phyloP scores from a whole-genome alignment of 441 rosid genomes.

The Capsella rubella region DNA sequence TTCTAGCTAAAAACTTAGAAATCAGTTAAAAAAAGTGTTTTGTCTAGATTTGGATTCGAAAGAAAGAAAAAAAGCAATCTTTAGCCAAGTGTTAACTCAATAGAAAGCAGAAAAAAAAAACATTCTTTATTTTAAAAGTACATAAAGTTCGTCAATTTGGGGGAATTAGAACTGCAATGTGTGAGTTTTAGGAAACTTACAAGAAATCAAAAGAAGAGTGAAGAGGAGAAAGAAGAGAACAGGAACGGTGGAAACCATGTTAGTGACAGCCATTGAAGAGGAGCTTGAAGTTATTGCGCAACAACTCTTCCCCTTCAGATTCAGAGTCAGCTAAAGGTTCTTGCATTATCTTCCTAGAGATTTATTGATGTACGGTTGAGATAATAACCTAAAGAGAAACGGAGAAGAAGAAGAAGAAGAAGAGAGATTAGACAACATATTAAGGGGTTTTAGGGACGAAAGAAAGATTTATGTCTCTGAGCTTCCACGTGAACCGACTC shows the following conservation, averaged over 20 bases:
- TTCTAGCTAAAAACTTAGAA: not conserved
- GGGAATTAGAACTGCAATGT: not conserved
- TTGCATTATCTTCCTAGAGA: conserved; percentile 69
- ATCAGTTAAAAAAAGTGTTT: not conserved
- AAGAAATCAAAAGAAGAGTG: conserved; percentile 46
- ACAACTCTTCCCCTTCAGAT: conserved; percentile 61
- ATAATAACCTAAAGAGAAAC: not conserved
- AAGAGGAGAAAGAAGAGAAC: conserved; percentile 37
- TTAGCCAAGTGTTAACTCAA: not conserved
- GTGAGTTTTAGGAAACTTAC: conserved; percentile 3
- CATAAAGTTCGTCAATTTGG: not conserved
- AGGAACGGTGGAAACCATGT: conserved; percentile 44
- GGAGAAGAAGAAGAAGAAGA: conserved; percentile 19
- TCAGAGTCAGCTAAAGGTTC: conserved; percentile 58
- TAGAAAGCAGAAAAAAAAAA: not conserved
- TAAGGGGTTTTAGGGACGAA: conserved; percentile 25
- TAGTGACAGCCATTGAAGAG: conserved; percentile 72
- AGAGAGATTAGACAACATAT: conserved; percentile 42
- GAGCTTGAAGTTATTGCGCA: conserved; percentile 45
- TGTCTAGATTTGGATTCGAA: conserved; percentile 9
- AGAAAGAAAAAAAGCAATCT: not conserved
- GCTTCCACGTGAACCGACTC: conserved; percentile 44
- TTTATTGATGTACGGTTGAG: conserved; percentile 6
- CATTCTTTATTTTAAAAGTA: not conserved
- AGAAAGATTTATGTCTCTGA: conserved; percentile 41